Percentiles rank a stretch among this genome's conserved stretches.
Evolutionary conservation across 441 rosid genomes (phyloP).

Genomic region (Pelargonium fulgidum): DNA sequence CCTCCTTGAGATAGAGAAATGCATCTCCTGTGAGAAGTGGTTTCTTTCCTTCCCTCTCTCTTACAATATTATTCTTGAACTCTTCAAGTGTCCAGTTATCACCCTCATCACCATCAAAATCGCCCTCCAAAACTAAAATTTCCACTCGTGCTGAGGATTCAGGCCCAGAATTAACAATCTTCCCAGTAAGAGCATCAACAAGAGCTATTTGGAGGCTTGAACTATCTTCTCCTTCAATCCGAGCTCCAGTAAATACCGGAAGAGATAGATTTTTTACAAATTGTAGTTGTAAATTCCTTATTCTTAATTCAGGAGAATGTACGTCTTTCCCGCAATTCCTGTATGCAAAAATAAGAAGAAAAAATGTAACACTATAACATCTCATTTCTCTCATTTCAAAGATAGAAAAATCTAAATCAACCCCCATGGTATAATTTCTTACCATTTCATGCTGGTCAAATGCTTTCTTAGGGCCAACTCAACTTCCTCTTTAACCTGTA

Average conservation of each 20-base stretch:
- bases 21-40: constrained; percentile 79
- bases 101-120: constrained; percentile 60
- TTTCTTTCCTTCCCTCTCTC: constrained; percentile 92
- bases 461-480: constrained; percentile 79
- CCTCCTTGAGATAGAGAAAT: constrained; percentile 53
- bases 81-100: constrained; percentile 71
- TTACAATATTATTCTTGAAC: constrained; percentile 71
- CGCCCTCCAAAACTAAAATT: constrained; percentile 88
- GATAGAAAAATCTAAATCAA: constrained; percentile 1
- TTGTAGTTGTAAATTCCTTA: constrained; percentile 47
- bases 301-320: constrained; percentile 46
- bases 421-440: constrained; percentile 8
- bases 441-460: constrained; percentile 61
- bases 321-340: constrained; percentile 65
- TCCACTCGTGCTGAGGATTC: constrained; percentile 77
- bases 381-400: background rate
- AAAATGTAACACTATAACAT: background rate
- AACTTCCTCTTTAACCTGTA: constrained; percentile 93
- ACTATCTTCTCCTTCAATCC: constrained; percentile 75
- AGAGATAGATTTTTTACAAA: constrained; percentile 62
- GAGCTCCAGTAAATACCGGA: constrained; percentile 88
- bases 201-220: constrained; percentile 54
- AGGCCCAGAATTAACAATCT: constrained; percentile 49
- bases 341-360: constrained; percentile 21
- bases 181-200: constrained; percentile 53